Conservation (phyloP, 129 eudicot species). For the Flaveria robusta region DNA sequence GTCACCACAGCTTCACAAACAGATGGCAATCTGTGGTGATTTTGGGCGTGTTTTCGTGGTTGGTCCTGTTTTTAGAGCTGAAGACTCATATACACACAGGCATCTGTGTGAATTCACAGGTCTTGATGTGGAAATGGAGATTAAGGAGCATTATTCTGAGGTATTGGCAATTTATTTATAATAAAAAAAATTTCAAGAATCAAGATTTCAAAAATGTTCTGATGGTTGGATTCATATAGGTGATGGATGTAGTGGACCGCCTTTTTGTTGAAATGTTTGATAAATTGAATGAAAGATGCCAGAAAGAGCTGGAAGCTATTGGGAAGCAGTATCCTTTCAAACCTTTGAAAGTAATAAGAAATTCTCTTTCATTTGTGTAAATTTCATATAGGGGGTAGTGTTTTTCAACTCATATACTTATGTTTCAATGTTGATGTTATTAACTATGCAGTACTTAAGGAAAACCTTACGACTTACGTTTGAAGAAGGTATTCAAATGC, state of each 20-base stretch:
- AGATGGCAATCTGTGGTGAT: constrained; percentile 92
- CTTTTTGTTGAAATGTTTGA: constrained; percentile 83
- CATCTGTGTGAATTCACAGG: constrained; percentile 93
- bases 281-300: constrained; percentile 62
- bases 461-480: constrained; percentile 75
- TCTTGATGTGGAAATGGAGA: constrained; percentile 96
- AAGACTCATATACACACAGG: constrained; percentile 84
- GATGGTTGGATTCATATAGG: constrained; percentile 48
- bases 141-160: constrained; percentile 83
- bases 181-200: neutral
- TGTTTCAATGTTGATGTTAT: constrained; percentile 19
- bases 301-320: constrained; percentile 71
- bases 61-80: constrained; percentile 97
- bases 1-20: constrained; percentile 95
- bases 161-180: constrained; percentile 30
- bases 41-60: constrained; percentile 77
- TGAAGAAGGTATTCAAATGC: constrained; percentile 90
- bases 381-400: neutral
- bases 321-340: constrained; percentile 79
- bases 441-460: constrained; percentile 64
- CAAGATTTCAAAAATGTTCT: neutral
- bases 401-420: neutral
- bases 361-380: neutral
- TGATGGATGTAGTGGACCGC: constrained; percentile 88
- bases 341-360: constrained; percentile 61